These are phyloP conservation scores for Boletellus ananas DNA, from an alignment of 768 basidiomycete species.

Conservation along the genomic window DNA sequence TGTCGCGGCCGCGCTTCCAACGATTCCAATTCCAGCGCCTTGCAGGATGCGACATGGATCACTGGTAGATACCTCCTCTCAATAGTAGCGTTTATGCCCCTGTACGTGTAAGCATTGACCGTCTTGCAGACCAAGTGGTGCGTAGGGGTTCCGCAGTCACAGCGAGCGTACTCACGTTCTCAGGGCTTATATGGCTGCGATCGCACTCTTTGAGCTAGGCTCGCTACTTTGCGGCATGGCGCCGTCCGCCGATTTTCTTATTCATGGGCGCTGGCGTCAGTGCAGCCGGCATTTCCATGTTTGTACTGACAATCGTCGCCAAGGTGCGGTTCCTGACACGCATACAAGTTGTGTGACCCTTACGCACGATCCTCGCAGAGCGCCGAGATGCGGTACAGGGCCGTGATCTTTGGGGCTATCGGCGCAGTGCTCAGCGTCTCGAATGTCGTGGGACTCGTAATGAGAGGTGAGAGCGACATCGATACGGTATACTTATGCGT, in stretches of 20 bases:
- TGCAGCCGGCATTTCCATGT: constrained; percentile 52
- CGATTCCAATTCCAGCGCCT: constrained; percentile 10
- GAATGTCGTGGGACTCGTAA: constrained; percentile 10
- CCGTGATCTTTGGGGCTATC: constrained; percentile 11
- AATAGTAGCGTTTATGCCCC: constrained; percentile 24
- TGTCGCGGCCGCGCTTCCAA: constrained; percentile 56
- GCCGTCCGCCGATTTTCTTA: constrained; percentile 55
- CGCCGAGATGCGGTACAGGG: constrained; percentile 6
- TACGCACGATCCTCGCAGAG: neutral
- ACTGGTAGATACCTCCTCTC: constrained; percentile 66
- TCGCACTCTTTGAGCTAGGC: constrained; percentile 36
- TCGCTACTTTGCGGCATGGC: constrained; percentile 61
- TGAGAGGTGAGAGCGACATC: constrained; percentile 4
- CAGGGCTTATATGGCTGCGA: constrained; percentile 25
- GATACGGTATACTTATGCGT: neutral
- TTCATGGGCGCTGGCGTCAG: constrained; percentile 66
- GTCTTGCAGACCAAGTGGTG: constrained; percentile 12
- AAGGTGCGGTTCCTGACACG: constrained; percentile 1
- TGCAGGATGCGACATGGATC: constrained; percentile 46
- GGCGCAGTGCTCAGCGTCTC: constrained; percentile 6
- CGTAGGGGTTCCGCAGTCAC: constrained; percentile 12
- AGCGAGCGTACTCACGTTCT: constrained; percentile 31
- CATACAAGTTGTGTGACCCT: neutral
- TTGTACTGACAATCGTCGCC: constrained; percentile 13
- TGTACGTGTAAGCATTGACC: constrained; percentile 7